Evolutionary conservation across 2,329 filamentous ascomycete species (phyloP).

Genomic region (Akanthomyces lecanii): DNA sequence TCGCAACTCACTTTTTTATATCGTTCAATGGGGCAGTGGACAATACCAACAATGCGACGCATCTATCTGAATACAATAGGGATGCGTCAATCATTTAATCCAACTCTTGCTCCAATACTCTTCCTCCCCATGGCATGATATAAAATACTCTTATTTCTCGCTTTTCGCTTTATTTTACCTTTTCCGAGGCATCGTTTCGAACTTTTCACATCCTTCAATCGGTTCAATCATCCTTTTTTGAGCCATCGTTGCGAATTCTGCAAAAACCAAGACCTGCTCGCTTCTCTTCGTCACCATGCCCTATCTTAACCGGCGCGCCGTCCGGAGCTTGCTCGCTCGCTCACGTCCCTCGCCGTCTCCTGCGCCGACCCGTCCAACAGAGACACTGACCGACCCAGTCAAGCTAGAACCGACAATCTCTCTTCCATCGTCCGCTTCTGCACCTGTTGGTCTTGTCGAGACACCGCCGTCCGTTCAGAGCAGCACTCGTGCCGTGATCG

Average conservation of each 20-base stretch:
- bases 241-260: no score
- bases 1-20: background rate
- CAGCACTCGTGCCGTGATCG: slow-evolving; percentile 5
- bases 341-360: background rate
- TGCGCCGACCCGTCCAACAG: background rate
- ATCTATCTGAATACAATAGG: background rate
- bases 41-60: background rate
- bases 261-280: background rate
- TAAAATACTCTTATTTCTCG: background rate
- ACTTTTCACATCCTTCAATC: no score
- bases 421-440: background rate
- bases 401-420: background rate
- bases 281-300: slow-evolving; percentile 2
- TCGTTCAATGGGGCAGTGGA: background rate
- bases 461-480: background rate
- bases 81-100: background rate
- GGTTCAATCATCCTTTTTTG: no score
- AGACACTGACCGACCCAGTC: background rate
- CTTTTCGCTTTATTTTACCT: background rate
- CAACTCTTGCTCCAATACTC: background rate
- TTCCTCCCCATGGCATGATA: background rate
- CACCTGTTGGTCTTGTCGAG: background rate
- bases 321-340: slow-evolving; percentile 6
- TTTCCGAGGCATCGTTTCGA: background rate
- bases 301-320: slow-evolving; percentile 9